Evolutionary conservation across 2,329 filamentous ascomycete genomes (phyloP), one percentile per base, ranked within the genome.

Genomic region (Zasmidium citrigriseum): DNA sequence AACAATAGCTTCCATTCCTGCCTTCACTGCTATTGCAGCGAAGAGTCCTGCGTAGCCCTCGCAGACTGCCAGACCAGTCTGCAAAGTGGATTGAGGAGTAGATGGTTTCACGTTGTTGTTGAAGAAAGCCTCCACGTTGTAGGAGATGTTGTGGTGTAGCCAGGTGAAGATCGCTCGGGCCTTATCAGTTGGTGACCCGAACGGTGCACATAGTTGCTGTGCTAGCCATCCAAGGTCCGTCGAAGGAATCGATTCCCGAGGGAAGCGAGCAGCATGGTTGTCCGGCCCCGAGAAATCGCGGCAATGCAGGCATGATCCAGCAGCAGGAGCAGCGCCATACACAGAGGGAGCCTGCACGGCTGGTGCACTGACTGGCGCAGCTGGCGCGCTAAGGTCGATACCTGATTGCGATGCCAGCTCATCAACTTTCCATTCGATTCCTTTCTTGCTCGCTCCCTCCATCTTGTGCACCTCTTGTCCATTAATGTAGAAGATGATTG

Each of bases 141-240:
- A 99, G 48, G 82, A 82, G 58, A 99, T 87, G 68, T 98, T 98
- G 75, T 98, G 88, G 75, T 98, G 93, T 44, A 93, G 86, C 95
- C 95, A 99, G 1, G 90, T 91, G 72, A 98, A 98, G 59, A 99
- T 90, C 1, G 87, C 91, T 24, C 95, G 84, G 2, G 95, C 93
- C 77, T 97, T 97, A 74, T 98, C 93, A 0, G 93, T 96, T 1
- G 89, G 93, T 0, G 91, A 96, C 0, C 86, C 76, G 70, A 98
- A 97, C 0, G 89, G 89, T 3, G 82, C 80, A 57, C 91, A 96
- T 20, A 98, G 83, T 52, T 89, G 85, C 52, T 85, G 83, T 0
- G 93, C 92, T 22, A 99, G 82, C 77, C 90, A 90, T 20, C 83
- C 85, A 2, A 95, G 79, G 64, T 86, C 82, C 9, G 67, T 55